A percentile compares a stretch with the other conserved stretches of the same genome.
Conservation (phyloP, 2,329 filamentous ascomycete species). For the Trematosphaeria pertusa region DNA sequence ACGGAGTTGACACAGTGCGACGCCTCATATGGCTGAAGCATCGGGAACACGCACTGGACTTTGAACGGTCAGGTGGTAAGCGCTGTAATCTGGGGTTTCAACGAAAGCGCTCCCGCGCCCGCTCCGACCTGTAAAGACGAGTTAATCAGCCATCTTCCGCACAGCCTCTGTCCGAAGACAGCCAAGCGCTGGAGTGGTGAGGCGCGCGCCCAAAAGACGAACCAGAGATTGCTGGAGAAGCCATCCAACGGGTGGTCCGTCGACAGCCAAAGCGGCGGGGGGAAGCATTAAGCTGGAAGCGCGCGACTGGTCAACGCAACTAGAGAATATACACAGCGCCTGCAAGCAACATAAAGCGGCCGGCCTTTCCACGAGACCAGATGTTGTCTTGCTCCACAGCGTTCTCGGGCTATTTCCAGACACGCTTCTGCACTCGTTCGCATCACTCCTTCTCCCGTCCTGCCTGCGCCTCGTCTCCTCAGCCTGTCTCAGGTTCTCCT, state of each 20-base stretch:
- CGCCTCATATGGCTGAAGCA: slow-evolving; percentile 31
- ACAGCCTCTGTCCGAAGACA: slow-evolving; percentile 33
- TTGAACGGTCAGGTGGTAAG: slow-evolving; percentile 33
- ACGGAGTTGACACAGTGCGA: slow-evolving; percentile 26
- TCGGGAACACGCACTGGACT: slow-evolving; percentile 28
- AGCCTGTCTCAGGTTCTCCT: slow-evolving; percentile 35
- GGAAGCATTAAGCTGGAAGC: slow-evolving; percentile 40
- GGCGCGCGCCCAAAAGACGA: slow-evolving; percentile 43
- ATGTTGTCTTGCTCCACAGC: slow-evolving; percentile 29
- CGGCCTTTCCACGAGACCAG: slow-evolving; percentile 34
- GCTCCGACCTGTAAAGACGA: slow-evolving; percentile 37
- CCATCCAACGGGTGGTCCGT: slow-evolving; percentile 33
- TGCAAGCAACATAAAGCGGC: slow-evolving; percentile 45
- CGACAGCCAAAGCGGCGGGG: slow-evolving; percentile 29
- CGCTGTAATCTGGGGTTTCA: slow-evolving; percentile 44
- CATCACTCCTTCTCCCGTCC: slow-evolving; percentile 16
- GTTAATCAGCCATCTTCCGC: slow-evolving; percentile 31
- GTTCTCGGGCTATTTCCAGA: slow-evolving; percentile 28
- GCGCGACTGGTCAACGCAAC: slow-evolving; percentile 41
- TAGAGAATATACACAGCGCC: slow-evolving; percentile 41
- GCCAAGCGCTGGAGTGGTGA: slow-evolving; percentile 40
- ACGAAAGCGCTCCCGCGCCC: slow-evolving; percentile 19
- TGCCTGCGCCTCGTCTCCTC: slow-evolving; percentile 31
- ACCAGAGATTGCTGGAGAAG: slow-evolving; percentile 38
- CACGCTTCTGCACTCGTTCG: slow-evolving; percentile 20